Evolutionary conservation across 2,329 filamentous ascomycete genomes (phyloP).

Genomic region (Clonostachys rosea): DNA sequence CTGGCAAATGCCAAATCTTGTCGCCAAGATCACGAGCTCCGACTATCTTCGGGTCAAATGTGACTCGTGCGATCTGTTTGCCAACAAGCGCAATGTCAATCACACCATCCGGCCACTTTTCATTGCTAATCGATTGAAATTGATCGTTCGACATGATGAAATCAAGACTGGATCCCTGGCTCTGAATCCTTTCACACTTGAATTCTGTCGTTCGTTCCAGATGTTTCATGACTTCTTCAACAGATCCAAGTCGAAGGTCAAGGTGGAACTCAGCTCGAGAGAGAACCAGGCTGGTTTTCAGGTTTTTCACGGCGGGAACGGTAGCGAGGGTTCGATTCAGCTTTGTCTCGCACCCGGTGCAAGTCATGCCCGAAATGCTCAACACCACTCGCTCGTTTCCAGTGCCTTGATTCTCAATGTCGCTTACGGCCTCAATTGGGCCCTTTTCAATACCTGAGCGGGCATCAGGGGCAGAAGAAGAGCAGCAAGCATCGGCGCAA

Average conservation of each 20-base stretch:
- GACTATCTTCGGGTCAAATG: constrained; percentile 13
- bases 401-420: constrained; percentile 18
- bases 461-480: background rate
- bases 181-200: constrained; percentile 20
- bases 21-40: constrained; percentile 12
- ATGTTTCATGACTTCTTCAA: constrained; percentile 2
- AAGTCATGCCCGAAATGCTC: constrained; percentile 3
- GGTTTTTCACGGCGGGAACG: background rate
- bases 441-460: background rate
- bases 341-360: constrained; percentile 3
- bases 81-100: constrained; percentile 2
- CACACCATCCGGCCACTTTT: constrained; percentile 13
- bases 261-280: constrained; percentile 1
- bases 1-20: constrained; percentile 1
- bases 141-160: constrained; percentile 28
- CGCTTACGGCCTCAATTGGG: background rate
- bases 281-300: constrained; percentile 1
- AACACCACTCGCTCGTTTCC: constrained; percentile 4
- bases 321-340: constrained; percentile 1
- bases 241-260: background rate
- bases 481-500: constrained; percentile 12
- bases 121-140: background rate
- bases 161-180: constrained; percentile 34
- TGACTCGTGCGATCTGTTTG: constrained; percentile 9
- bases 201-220: constrained; percentile 3